These are phyloP conservation scores for Diaporthe velutina DNA, from an alignment of 2,329 filamentous ascomycete species.

Conservation along the genomic window DNA sequence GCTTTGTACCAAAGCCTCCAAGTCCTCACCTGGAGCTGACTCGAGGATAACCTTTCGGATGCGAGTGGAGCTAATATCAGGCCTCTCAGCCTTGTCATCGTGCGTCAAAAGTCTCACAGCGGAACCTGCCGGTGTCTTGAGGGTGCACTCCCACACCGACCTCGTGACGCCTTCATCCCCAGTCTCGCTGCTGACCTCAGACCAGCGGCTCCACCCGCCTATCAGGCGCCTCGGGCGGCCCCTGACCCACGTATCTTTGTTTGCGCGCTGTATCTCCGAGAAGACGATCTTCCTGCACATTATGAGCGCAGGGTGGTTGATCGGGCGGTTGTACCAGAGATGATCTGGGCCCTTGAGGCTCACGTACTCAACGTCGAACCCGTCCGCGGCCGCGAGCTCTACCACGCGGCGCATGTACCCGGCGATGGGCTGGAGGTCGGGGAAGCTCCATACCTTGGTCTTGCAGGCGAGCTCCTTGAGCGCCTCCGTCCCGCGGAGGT, in stretches of 20 bases:
- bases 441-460: background rate
- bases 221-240: background rate
- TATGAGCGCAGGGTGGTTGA: background rate
- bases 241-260: background rate
- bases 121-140: background rate
- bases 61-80: background rate
- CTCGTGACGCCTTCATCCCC: background rate
- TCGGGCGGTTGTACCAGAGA: background rate
- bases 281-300: background rate
- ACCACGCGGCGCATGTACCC: background rate
- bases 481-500: background rate
- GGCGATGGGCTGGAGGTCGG: background rate
- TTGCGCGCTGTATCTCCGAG: background rate
- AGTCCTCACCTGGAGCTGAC: background rate
- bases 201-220: background rate
- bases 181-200: background rate
- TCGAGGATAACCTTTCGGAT: background rate
- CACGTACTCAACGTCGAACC: background rate
- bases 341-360: conserved; percentile 5
- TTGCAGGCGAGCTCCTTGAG: background rate
- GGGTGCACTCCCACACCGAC: background rate
- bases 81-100: too few relatives aligned
- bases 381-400: background rate
- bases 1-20: background rate
- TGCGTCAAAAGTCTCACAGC: background rate